Conservation (phyloP, 306 rosid species). For the Vigna angularis region DNA sequence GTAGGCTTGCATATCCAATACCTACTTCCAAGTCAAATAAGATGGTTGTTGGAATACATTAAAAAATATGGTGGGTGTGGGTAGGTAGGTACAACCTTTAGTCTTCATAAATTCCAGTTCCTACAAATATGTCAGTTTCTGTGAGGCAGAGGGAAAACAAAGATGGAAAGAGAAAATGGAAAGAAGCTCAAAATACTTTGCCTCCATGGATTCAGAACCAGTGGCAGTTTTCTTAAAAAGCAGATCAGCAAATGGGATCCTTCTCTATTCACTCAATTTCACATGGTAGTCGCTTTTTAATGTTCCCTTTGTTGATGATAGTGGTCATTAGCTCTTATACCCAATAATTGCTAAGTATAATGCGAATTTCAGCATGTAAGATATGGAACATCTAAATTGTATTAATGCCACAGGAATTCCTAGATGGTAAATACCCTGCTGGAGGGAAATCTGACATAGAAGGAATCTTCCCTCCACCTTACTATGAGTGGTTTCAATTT, state of each 20-base stretch:
- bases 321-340: background rate
- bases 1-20: conserved; percentile 22
- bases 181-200: conserved; percentile 78
- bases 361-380: background rate
- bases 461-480: conserved; percentile 85
- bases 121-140: conserved; percentile 24
- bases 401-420: conserved; percentile 61
- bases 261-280: conserved; percentile 69
- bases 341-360: background rate
- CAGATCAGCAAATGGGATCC: conserved; percentile 93
- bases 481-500: conserved; percentile 92
- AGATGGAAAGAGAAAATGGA: conserved; percentile 54
- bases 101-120: background rate
- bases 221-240: conserved; percentile 74
- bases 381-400: background rate
- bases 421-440: conserved; percentile 75
- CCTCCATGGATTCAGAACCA: conserved; percentile 94
- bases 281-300: conserved; percentile 57
- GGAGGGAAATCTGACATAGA: conserved; percentile 92
- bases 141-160: background rate
- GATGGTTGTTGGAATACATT: background rate
- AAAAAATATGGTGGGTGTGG: conserved; percentile 38
- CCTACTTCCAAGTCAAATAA: background rate
- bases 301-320: background rate
- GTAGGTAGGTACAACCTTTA: conserved; percentile 36